These are phyloP conservation scores for Cyberlindnera xishuangbannaensis DNA, from an alignment of 805 yeast genomes.

Conservation along the genomic window DNA sequence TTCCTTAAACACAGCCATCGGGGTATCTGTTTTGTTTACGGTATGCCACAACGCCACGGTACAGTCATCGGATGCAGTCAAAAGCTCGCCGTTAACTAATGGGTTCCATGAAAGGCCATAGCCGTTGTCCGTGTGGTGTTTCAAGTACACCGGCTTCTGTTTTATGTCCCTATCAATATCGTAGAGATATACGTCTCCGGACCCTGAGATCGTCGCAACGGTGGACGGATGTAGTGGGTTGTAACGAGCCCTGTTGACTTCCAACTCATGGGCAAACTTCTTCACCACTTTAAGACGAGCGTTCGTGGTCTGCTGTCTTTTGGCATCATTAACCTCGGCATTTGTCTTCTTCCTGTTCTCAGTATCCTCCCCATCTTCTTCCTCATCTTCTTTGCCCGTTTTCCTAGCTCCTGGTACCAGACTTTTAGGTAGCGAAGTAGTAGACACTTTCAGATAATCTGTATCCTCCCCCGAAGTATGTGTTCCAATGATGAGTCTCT, in stretches of 20 bases:
- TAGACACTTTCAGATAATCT: conserved; percentile 51
- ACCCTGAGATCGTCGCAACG: conserved; percentile 64
- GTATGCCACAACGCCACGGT: conserved; percentile 60
- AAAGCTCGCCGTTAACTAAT: conserved; percentile 38
- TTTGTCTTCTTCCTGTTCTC: conserved; percentile 8
- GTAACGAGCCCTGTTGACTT: conserved; percentile 67
- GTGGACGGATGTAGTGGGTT: conserved; percentile 54
- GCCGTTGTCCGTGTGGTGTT: conserved; percentile 61
- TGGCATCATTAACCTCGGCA: conserved; percentile 6
- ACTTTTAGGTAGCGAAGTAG: conserved; percentile 41
- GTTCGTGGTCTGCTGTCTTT: conserved; percentile 29
- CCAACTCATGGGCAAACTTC: conserved; percentile 56
- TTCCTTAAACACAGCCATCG: conserved; percentile 27
- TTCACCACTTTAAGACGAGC: conserved; percentile 56
- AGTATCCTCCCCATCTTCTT: conserved; percentile 22
- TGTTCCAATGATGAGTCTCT: conserved; percentile 61
- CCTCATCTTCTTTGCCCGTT: too few species aligned
- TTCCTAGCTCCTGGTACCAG: conserved; percentile 28
- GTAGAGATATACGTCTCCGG: conserved; percentile 55
- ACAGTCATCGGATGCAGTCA: conserved; percentile 63
- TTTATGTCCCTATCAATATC: conserved; percentile 26
- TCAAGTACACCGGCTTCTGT: conserved; percentile 27
- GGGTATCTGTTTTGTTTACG: conserved; percentile 16
- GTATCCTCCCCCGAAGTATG: conserved; percentile 67
- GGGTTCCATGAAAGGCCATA: conserved; percentile 71